Evolutionary conservation across 2,329 filamentous ascomycete genomes (phyloP).

Genomic region (Chaetomium strumarium): DNA sequence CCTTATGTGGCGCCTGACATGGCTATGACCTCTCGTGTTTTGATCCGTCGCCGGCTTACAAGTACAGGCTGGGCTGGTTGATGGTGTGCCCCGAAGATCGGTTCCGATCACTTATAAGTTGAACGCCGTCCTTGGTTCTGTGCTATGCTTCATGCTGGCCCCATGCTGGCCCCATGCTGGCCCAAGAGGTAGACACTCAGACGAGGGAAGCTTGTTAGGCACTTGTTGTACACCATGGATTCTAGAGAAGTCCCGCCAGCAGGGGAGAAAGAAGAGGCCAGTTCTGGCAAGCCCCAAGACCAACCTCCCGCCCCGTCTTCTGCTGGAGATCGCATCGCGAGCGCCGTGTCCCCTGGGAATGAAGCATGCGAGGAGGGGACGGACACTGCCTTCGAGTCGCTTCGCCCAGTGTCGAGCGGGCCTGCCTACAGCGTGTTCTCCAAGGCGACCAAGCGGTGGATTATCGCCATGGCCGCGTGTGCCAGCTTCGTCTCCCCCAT

Average conservation of each 20-base stretch:
- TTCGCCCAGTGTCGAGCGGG: conserved; percentile 34
- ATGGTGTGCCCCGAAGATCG: not conserved
- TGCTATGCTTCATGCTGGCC: not conserved
- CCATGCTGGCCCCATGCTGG: no score
- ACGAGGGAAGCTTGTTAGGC: not conserved
- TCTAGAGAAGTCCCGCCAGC: not conserved
- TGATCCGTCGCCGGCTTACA: not conserved
- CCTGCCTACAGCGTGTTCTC: conserved; percentile 39
- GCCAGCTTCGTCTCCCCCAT: conserved; percentile 52
- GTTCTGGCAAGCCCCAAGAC: not conserved
- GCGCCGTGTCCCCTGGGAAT: not conserved
- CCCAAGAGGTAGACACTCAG: not conserved
- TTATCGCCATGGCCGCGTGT: conserved; percentile 47
- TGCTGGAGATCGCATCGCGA: not conserved
- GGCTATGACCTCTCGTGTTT: not conserved
- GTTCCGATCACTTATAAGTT: not conserved
- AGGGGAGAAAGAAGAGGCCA: not conserved
- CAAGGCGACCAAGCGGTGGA: conserved; percentile 42
- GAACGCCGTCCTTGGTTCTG: not conserved
- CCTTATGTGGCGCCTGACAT: not conserved
- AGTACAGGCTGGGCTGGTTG: not conserved
- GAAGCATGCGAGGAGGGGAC: conserved; percentile 14
- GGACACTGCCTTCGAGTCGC: conserved; percentile 30
- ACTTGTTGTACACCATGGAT: not conserved
- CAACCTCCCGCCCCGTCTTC: not conserved